A percentile compares a stretch with the other conserved stretches of the same genome.
Evolutionary conservation across 306 rosid species (phyloP).

Genomic region (Quercus robur): DNA sequence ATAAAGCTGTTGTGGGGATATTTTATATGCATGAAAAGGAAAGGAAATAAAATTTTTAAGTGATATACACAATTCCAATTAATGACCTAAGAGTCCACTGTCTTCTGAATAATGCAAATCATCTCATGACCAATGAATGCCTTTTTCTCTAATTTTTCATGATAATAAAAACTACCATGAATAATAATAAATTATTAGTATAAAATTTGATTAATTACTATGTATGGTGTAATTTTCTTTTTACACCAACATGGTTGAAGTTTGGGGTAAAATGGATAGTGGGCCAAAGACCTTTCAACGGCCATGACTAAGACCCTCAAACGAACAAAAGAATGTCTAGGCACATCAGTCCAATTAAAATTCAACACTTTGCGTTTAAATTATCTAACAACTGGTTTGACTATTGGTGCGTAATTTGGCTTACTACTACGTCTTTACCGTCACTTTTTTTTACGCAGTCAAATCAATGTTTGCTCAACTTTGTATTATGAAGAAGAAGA

Average conservation of each 20-base stretch:
- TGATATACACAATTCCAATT: too few species aligned
- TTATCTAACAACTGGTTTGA: not conserved
- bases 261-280: not conserved
- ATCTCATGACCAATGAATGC: too few species aligned
- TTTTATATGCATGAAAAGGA: too few species aligned
- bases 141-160: too few species aligned
- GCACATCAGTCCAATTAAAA: not conserved
- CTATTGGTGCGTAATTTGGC: not conserved
- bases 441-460: not conserved
- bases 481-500: not conserved
- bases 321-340: not conserved
- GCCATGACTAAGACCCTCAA: conserved; percentile 5
- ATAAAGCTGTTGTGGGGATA: too few species aligned
- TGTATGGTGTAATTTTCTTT: not conserved
- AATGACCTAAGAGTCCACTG: too few species aligned
- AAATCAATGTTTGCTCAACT: not conserved
- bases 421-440: not conserved
- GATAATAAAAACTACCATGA: too few species aligned
- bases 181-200: not conserved
- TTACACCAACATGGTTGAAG: not conserved
- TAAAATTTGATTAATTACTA: not conserved
- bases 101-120: too few species aligned
- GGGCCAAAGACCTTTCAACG: not conserved
- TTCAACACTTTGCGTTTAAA: not conserved
- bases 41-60: too few species aligned